phyloP scores from a whole-genome alignment of 164 flowering plant species.

The Chloranthus sessilifolius region DNA sequence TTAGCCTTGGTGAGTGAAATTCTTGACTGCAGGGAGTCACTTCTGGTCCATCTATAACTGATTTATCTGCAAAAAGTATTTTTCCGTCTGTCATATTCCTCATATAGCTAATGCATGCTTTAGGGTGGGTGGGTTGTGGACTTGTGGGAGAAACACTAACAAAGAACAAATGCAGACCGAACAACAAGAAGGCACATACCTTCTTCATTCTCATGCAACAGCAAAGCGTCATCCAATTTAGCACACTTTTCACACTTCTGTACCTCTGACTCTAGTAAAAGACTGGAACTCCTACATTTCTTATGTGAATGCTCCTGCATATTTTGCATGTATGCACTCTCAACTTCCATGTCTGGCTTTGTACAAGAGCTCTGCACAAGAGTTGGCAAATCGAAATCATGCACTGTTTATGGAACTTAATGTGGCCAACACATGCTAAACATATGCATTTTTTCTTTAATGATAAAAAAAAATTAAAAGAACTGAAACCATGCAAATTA shows the following conservation, averaged over 20 bases:
- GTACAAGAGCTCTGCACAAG: slow-evolving; percentile 89
- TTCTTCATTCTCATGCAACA: slow-evolving; percentile 16
- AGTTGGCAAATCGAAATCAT: too few relatives aligned
- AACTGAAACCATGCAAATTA: too few relatives aligned
- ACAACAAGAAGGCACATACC: slow-evolving; percentile 22
- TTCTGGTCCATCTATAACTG: slow-evolving; percentile 8
- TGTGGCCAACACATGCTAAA: too few relatives aligned
- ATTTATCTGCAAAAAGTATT: slow-evolving; percentile 4
- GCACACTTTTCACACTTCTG: slow-evolving; percentile 17
- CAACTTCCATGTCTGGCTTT: slow-evolving; percentile 62
- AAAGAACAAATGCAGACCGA: neutral
- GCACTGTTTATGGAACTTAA: too few relatives aligned
- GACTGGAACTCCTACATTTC: slow-evolving; percentile 15
- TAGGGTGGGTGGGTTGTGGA: too few relatives aligned
- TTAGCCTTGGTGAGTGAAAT: neutral
- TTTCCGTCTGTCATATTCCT: neutral
- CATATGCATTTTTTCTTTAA: too few relatives aligned
- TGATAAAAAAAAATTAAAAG: too few relatives aligned
- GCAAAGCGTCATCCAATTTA: slow-evolving; percentile 14
- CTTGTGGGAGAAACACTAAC: neutral
- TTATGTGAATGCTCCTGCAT: slow-evolving; percentile 27
- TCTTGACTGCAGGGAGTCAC: slow-evolving; percentile 11
- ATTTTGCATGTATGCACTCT: slow-evolving; percentile 35
- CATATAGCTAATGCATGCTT: too few relatives aligned
- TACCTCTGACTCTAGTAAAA: slow-evolving; percentile 8